Conservation (phyloP, 441 rosid genomes). For the Gossypium trilobum region DNA sequence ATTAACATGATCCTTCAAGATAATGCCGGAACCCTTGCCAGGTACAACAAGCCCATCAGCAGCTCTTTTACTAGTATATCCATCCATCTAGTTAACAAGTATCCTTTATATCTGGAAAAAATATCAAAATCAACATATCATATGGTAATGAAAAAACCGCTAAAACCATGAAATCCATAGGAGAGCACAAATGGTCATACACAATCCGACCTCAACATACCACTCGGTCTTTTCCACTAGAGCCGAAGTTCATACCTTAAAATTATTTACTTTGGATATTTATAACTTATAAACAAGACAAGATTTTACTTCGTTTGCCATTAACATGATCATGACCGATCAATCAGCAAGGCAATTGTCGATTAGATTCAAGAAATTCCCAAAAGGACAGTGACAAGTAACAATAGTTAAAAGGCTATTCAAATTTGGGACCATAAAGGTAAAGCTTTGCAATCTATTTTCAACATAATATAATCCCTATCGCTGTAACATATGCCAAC, state of each 20-base stretch:
- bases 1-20: conserved; percentile 46
- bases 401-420: background rate
- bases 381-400: background rate
- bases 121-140: conserved; percentile 2
- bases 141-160: background rate
- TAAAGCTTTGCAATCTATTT: background rate
- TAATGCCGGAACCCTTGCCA: conserved; percentile 46
- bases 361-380: background rate
- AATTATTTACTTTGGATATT: background rate
- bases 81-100: conserved; percentile 45
- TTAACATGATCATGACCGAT: background rate
- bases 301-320: background rate
- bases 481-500: background rate
- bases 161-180: background rate
- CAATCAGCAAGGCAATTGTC: background rate
- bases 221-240: background rate
- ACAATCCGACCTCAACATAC: background rate
- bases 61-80: conserved; percentile 56
- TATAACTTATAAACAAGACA: background rate
- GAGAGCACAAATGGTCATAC: background rate
- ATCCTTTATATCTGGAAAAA: conserved; percentile 25
- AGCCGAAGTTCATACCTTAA: background rate
- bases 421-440: conserved; percentile 6
- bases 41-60: conserved; percentile 35
- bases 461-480: background rate